Base-by-base conservation (phyloP, 768 basidiomycete species). In the Amanita pseudoporphyria region DNA sequence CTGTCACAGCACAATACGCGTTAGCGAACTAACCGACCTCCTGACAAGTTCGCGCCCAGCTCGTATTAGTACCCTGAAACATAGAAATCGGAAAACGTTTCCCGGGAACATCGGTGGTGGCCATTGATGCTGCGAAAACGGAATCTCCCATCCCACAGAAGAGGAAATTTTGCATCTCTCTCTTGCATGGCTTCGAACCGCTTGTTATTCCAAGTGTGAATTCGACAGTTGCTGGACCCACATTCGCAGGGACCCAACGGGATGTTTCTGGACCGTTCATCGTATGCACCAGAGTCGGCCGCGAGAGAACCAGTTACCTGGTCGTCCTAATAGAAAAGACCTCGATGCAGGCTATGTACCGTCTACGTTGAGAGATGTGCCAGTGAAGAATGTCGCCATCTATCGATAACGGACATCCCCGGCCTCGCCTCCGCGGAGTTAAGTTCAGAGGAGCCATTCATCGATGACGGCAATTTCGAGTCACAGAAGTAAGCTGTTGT, bases 81-180 rank as follows among this genome's bases (percentile, higher is more conserved):
- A 77, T 84, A 0, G 76, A 83, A 49, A 74, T 97, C 6, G 95
- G 14, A 84, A 85, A 56, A 99, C 98, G 60, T 97, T 95, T 68
- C 96, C 96, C 0, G 96, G 96, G 0, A 98, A 98, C 61, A 90
- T 92, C 2, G 95, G 98, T 43, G 84, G 85, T 13, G 92, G 93
- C 1, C 96, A 99, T 79, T n/a, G n/a, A n/a, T 28, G 92, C 83
- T 10, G 94, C 91, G 0, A 70, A 65, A 44, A 73, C 72, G 14
- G 96, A 96, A 0, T 99, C 0, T 99, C 95, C 61, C 96, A 90
- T 3, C 82, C 95, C 18, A 85, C 86, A 0, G 94, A 93, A 26
- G 95, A 98, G 62, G 96, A 99, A 66, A 80, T 97, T 1, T 73
- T 95, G 18, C 90, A 86, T 68, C 95, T 98, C 77, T 81, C 93